These are phyloP conservation scores for Solanum hybrid DNA, from an alignment of 305 asterid species.

Conservation along the genomic window DNA sequence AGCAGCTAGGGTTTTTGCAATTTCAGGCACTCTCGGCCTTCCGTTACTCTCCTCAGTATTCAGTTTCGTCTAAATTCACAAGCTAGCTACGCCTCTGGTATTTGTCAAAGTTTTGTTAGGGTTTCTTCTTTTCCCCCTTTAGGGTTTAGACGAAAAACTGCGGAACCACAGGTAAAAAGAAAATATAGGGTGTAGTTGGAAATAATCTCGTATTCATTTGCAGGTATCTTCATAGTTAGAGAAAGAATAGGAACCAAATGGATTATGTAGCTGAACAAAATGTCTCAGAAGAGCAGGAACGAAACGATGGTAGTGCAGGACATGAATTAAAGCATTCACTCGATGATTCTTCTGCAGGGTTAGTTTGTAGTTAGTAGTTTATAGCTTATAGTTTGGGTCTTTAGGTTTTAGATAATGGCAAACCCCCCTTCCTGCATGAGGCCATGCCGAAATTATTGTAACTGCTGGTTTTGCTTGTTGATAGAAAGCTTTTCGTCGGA, in stretches of 20 bases:
- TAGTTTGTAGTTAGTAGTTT: slow-evolving; percentile 45
- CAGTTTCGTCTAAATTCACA: slow-evolving; percentile 25
- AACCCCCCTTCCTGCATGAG: slow-evolving; percentile 21
- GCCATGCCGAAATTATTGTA: slow-evolving; percentile 44
- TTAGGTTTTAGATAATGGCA: slow-evolving; percentile 32
- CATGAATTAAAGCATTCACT: slow-evolving; percentile 51
- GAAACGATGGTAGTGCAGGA: slow-evolving; percentile 65
- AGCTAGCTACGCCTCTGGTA: slow-evolving; percentile 36
- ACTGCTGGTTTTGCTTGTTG: slow-evolving; percentile 78
- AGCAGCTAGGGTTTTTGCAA: slow-evolving; percentile 41
- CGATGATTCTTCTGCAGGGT: slow-evolving; percentile 93
- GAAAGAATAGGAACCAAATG: slow-evolving; percentile 47
- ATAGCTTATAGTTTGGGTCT: slow-evolving; percentile 43
- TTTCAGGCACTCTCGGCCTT: slow-evolving; percentile 21
- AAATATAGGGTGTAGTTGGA: slow-evolving; percentile 21
- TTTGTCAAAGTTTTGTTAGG: slow-evolving; percentile 39
- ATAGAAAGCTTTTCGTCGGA: slow-evolving; percentile 98
- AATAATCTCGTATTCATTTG: slow-evolving; percentile 39
- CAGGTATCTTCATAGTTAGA: slow-evolving; percentile 52
- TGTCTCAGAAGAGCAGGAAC: slow-evolving; percentile 39
- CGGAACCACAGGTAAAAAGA: slow-evolving; percentile 13
- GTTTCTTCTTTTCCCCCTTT: slow-evolving; percentile 20
- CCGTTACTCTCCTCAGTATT: not conserved
- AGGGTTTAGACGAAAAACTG: slow-evolving; percentile 25
- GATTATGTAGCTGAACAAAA: slow-evolving; percentile 74